These are phyloP conservation scores for Petunia axillaris DNA, from an alignment of 257 asterid species.

Conservation along the genomic window DNA sequence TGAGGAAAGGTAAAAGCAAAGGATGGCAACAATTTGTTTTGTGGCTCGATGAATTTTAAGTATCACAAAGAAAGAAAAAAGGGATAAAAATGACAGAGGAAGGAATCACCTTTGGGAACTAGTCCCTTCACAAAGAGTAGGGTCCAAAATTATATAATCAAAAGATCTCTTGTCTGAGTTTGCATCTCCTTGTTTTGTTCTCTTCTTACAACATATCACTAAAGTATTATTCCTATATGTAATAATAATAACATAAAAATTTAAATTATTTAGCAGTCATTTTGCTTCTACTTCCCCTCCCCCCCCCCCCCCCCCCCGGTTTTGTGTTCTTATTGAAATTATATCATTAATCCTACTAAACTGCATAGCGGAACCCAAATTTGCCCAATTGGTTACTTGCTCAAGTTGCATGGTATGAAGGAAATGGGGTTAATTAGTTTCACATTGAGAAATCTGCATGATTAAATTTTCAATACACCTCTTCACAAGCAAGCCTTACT, in stretches of 20 bases:
- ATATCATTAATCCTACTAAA: too few species aligned
- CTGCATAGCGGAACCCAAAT: too few species aligned
- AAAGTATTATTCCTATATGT: not conserved
- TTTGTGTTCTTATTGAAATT: too few species aligned
- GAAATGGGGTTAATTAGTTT: too few species aligned
- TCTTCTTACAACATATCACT: not conserved
- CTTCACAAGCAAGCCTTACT: too few species aligned
- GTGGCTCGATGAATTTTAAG: conserved; percentile 23
- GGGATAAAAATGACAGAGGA: conserved; percentile 26
- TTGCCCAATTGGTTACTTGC: too few species aligned
- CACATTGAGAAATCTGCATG: too few species aligned
- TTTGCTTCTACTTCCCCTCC: too few species aligned
- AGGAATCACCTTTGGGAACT: conserved; percentile 52
- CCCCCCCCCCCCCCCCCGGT: too few species aligned
- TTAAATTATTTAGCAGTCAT: not conserved
- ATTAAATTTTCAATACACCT: too few species aligned
- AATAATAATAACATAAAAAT: not conserved
- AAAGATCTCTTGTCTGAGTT: conserved; percentile 24
- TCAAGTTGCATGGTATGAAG: too few species aligned
- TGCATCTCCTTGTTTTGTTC: conserved; percentile 4
- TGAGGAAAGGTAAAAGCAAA: not conserved
- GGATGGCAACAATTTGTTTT: not conserved
- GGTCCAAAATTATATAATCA: conserved; percentile 25
- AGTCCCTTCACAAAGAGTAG: conserved; percentile 11
- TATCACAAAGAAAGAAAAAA: not conserved